These are phyloP conservation scores for Lichina pygmaea DNA, from an alignment of 495 filamentous ascomycete species.

Conservation along the genomic window DNA sequence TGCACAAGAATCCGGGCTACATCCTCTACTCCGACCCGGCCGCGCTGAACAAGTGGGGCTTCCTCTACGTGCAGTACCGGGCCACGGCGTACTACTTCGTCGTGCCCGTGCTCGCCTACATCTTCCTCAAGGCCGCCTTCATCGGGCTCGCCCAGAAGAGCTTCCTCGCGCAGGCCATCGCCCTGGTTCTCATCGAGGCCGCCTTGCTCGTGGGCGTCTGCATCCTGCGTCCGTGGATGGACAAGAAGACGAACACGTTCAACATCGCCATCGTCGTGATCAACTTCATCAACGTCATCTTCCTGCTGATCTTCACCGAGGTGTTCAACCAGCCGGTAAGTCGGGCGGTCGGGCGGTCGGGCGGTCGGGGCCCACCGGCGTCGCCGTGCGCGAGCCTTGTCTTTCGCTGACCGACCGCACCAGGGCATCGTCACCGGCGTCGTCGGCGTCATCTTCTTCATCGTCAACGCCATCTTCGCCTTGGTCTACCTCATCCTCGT, in stretches of 20 bases:
- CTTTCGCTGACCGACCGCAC: neutral
- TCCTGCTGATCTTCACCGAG: constrained; percentile 60
- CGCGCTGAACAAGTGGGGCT: constrained; percentile 93
- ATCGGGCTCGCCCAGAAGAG: constrained; percentile 54
- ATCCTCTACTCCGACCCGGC: constrained; percentile 89
- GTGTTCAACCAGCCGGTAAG: constrained; percentile 64
- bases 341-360: constrained; percentile 8
- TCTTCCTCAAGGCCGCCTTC: constrained; percentile 72
- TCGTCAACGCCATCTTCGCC: constrained; percentile 70
- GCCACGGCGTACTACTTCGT: constrained; percentile 95
- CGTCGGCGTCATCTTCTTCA: constrained; percentile 83
- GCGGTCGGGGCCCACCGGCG: neutral
- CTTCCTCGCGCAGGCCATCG: constrained; percentile 61
- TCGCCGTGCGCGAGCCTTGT: neutral
- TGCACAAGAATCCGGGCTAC: constrained; percentile 93
- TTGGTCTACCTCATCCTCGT: constrained; percentile 71
- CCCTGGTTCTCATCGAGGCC: constrained; percentile 65
- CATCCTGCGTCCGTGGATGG: constrained; percentile 87
- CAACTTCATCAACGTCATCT: constrained; percentile 79
- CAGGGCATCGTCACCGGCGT: constrained; percentile 63
- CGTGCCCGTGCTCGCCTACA: constrained; percentile 54
- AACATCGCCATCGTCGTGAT: constrained; percentile 78
- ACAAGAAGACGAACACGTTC: constrained; percentile 94
- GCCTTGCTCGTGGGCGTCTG: constrained; percentile 49
- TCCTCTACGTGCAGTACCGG: constrained; percentile 91